A percentile compares a stretch with the other conserved stretches of the same genome.
Conservation (phyloP, 2,329 filamentous ascomycete genomes). For the Calonectria honghensis region DNA sequence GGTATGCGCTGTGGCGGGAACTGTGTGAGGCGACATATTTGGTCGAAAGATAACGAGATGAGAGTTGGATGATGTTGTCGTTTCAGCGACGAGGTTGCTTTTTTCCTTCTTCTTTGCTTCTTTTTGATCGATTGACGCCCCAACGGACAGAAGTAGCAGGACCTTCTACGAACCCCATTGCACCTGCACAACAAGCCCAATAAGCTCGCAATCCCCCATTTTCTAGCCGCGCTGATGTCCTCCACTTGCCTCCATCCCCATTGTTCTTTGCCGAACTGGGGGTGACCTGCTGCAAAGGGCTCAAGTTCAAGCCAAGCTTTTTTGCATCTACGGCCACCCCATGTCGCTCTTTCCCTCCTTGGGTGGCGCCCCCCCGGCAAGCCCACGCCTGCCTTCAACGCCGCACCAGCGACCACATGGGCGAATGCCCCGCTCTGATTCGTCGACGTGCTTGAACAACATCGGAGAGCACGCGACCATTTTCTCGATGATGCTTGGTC, state of each 20-base stretch:
- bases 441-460: slow-evolving; percentile 57
- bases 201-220: slow-evolving; percentile 1
- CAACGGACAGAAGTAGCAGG: background rate
- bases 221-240: slow-evolving; percentile 8
- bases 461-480: slow-evolving; percentile 65
- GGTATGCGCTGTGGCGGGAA: background rate
- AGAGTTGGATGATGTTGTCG: background rate
- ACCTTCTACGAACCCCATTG: background rate
- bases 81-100: background rate
- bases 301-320: slow-evolving; percentile 50
- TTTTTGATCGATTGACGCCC: background rate
- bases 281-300: slow-evolving; percentile 1
- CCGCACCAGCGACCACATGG: slow-evolving; percentile 60
- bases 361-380: slow-evolving; percentile 50
- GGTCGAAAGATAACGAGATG: slow-evolving; percentile 19
- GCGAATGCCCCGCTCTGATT: slow-evolving; percentile 59
- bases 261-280: slow-evolving; percentile 9
- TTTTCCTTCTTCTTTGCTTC: slow-evolving; percentile 4
- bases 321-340: slow-evolving; percentile 33
- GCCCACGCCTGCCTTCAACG: slow-evolving; percentile 41
- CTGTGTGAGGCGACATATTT: slow-evolving; percentile 18
- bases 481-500: slow-evolving; percentile 67
- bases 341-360: slow-evolving; percentile 33
- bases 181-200: background rate
- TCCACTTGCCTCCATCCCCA: slow-evolving; percentile 26